Evolutionary conservation across 345 rosid genomes (phyloP).

Genomic region (Chamaenerion angustifolium): DNA sequence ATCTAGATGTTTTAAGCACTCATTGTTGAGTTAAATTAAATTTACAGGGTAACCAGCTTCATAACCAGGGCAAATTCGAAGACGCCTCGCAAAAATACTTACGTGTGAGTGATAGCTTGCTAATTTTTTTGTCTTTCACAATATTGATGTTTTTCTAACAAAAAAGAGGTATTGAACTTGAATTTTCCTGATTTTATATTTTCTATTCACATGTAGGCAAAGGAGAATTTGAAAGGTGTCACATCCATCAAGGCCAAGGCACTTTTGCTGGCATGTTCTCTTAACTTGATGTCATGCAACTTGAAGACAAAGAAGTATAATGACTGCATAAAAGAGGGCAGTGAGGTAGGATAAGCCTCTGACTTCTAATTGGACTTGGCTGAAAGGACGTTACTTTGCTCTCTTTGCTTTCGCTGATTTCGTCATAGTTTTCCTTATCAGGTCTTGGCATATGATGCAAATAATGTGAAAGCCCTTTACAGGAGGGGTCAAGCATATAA

Average conservation of each 20-base stretch:
- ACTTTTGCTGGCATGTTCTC: conserved; percentile 68
- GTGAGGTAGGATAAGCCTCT: conserved; percentile 42
- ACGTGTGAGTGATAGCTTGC: conserved; percentile 36
- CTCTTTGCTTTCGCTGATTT: conserved; percentile 3
- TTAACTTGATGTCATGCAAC: conserved; percentile 95
- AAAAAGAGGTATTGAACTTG: background rate
- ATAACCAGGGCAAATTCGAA: conserved; percentile 54
- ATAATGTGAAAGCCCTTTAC: conserved; percentile 83
- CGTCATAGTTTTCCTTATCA: conserved; percentile 8
- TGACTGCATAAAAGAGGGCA: conserved; percentile 72
- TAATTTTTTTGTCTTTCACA: background rate
- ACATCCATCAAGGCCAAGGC: conserved; percentile 47
- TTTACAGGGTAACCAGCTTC: conserved; percentile 80
- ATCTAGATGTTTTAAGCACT: background rate
- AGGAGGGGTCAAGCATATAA: conserved; percentile 94
- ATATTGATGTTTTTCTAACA: background rate
- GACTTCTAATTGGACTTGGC: background rate
- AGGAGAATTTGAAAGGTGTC: conserved; percentile 58
- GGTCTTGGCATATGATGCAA: conserved; percentile 73
- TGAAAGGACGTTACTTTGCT: background rate
- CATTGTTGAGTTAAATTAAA: conserved; percentile 4
- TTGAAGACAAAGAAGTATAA: conserved; percentile 56
- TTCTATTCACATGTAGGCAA: conserved; percentile 41
- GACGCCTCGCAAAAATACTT: conserved; percentile 71
- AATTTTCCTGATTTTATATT: background rate